phyloP scores from a whole-genome alignment of 768 basidiomycete genomes.

The Cystobasidium onofrii region DNA sequence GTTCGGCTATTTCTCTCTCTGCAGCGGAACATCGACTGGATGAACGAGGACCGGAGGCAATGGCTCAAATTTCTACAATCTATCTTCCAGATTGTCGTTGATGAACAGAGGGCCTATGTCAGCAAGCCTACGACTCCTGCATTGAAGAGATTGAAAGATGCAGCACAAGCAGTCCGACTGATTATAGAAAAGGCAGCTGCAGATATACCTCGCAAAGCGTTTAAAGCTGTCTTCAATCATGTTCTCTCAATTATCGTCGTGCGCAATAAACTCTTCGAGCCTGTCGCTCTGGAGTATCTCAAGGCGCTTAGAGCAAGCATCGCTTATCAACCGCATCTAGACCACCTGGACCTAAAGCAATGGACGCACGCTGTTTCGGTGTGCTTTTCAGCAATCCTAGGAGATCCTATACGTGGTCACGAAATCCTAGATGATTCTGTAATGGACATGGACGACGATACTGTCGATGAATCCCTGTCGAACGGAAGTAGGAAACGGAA shows the following conservation, averaged over 20 bases:
- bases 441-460: slow-evolving; percentile 37
- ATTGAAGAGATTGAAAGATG: slow-evolving; percentile 57
- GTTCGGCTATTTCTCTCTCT: slow-evolving; percentile 25
- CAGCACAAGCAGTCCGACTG: slow-evolving; percentile 63
- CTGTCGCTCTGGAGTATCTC: slow-evolving; percentile 68
- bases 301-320: slow-evolving; percentile 65
- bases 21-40: slow-evolving; percentile 24
- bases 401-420: slow-evolving; percentile 49
- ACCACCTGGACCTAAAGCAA: slow-evolving; percentile 56
- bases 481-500: slow-evolving; percentile 31
- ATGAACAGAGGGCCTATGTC: slow-evolving; percentile 54
- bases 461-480: not conserved
- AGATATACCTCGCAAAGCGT: slow-evolving; percentile 54
- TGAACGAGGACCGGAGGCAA: slow-evolving; percentile 44
- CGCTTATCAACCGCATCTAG: slow-evolving; percentile 64
- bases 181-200: slow-evolving; percentile 59
- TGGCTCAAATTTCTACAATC: slow-evolving; percentile 52
- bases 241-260: slow-evolving; percentile 56
- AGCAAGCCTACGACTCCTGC: slow-evolving; percentile 49
- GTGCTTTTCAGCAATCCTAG: slow-evolving; percentile 68
- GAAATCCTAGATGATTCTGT: slow-evolving; percentile 41
- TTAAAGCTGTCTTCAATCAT: slow-evolving; percentile 58
- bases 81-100: slow-evolving; percentile 59
- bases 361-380: slow-evolving; percentile 67
- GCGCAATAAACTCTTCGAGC: slow-evolving; percentile 53